Evolutionary conservation across 2,329 filamentous ascomycete species (phyloP).

Genomic region (Sarocladium strictum): DNA sequence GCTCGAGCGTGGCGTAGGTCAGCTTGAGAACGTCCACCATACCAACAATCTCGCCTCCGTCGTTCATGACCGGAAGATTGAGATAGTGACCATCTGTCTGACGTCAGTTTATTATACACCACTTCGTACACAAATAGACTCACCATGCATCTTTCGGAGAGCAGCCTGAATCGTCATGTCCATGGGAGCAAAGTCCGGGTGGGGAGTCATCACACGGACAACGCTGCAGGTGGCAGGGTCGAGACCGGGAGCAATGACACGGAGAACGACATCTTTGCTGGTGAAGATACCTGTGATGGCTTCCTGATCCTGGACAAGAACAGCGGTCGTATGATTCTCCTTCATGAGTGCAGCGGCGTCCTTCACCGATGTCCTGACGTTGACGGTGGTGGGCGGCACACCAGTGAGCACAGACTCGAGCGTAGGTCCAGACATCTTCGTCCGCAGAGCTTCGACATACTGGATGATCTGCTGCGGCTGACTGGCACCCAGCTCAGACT

Average conservation of each 20-base stretch:
- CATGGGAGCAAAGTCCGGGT: constrained; percentile 96
- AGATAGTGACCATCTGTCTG: constrained; percentile 87
- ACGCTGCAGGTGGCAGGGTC: constrained; percentile 95
- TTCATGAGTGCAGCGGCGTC: constrained; percentile 96
- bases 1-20: constrained; percentile 95
- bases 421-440: constrained; percentile 97
- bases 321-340: constrained; percentile 95
- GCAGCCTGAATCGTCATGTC: constrained; percentile 99
- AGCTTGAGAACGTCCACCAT: constrained; percentile 99
- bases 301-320: constrained; percentile 92
- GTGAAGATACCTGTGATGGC: constrained; percentile 99
- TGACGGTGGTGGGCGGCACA: constrained; percentile 87
- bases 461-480: constrained; percentile 99
- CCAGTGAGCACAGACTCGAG: constrained; percentile 91
- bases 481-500: constrained; percentile 90
- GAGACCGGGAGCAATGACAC: constrained; percentile 93
- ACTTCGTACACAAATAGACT: constrained; percentile 28
- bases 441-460: constrained; percentile 91
- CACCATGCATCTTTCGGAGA: constrained; percentile 97
- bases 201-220: constrained; percentile 97
- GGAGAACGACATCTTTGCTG: constrained; percentile 96
- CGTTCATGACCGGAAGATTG: constrained; percentile 97
- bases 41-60: constrained; percentile 91
- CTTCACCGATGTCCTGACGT: constrained; percentile 90
- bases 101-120: background rate